Conservation (phyloP, 1,139 yeast genomes). For the Taphrina deformans region DNA sequence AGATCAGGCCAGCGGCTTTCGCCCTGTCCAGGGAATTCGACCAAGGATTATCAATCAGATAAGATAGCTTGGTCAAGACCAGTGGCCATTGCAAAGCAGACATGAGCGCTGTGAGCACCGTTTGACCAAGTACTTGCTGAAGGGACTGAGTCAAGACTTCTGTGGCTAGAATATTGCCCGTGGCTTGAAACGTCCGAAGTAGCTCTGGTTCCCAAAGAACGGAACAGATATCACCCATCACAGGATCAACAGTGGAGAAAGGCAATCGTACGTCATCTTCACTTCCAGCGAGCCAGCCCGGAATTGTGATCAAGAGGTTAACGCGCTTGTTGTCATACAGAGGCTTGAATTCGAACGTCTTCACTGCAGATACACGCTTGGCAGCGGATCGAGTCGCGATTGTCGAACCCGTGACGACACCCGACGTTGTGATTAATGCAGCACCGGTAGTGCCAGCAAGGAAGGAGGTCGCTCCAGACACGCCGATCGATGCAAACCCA, state of each 20-base stretch:
- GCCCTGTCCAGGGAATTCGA: constrained; percentile 95
- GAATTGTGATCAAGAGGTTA: constrained; percentile 81
- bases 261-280: constrained; percentile 96
- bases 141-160: constrained; percentile 87
- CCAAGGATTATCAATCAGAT: constrained; percentile 95
- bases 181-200: constrained; percentile 94
- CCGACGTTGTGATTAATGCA: constrained; percentile 87
- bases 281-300: constrained; percentile 97
- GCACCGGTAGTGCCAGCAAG: constrained; percentile 97
- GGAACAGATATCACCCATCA: constrained; percentile 93
- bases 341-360: constrained; percentile 90
- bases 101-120: constrained; percentile 88
- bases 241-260: constrained; percentile 93
- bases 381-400: constrained; percentile 86
- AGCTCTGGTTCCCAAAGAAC: constrained; percentile 97
- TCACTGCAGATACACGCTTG: constrained; percentile 83
- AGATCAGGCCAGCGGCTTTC: constrained; percentile 84
- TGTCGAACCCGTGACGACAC: constrained; percentile 85
- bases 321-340: constrained; percentile 87
- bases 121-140: constrained; percentile 92
- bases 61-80: constrained; percentile 84
- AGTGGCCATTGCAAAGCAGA: constrained; percentile 93
- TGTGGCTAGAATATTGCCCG: constrained; percentile 86
- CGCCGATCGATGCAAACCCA: constrained; percentile 91
- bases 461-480: constrained; percentile 86